These are phyloP conservation scores for Solanum hybrid DNA, from an alignment of 305 asterid species.

Conservation along the genomic window DNA sequence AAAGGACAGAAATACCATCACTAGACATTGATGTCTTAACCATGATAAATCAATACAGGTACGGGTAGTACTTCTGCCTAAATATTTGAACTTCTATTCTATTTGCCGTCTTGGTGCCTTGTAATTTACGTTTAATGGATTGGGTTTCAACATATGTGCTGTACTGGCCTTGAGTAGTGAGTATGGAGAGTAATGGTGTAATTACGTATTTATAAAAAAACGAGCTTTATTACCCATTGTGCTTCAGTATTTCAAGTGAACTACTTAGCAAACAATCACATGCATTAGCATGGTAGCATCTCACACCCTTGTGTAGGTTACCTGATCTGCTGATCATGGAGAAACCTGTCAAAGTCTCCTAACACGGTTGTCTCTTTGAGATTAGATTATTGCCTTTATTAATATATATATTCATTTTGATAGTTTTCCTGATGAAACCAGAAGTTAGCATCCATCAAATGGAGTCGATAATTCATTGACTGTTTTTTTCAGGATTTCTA, in stretches of 20 bases:
- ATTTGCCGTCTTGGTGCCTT: not conserved
- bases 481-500: not conserved
- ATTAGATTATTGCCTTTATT: not conserved
- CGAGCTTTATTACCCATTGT: not conserved
- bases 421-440: not conserved
- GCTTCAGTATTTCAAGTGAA: not conserved
- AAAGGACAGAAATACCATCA: conserved; percentile 90
- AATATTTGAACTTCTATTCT: not conserved
- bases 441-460: not conserved
- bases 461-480: not conserved
- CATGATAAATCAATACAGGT: not conserved
- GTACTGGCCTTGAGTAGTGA: not conserved
- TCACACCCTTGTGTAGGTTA: not conserved
- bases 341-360: not conserved
- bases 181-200: not conserved
- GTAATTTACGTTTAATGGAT: not conserved
- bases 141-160: not conserved
- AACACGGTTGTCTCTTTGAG: too few species aligned
- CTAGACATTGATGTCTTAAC: conserved; percentile 15
- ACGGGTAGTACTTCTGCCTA: not conserved
- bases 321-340: not conserved
- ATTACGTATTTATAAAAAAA: not conserved
- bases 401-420: not conserved
- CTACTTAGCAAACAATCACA: not conserved
- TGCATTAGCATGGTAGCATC: not conserved